phyloP scores from a whole-genome alignment of 495 filamentous ascomycete genomes.

The Aspergillus taichungensis region DNA sequence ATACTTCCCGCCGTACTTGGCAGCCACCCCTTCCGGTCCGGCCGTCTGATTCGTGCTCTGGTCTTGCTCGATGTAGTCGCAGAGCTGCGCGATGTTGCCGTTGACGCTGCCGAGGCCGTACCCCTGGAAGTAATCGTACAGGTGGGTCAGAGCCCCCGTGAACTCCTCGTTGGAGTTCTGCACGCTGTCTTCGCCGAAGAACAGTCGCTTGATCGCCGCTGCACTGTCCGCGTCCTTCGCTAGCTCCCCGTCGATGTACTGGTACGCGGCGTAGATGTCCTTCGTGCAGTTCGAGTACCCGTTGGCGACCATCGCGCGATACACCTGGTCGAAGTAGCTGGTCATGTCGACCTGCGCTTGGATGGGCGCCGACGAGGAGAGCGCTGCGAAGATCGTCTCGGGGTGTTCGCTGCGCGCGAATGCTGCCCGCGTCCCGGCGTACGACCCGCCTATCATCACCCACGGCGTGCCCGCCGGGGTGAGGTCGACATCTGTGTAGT shows the following conservation, averaged over 20 bases:
- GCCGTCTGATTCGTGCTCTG: constrained; percentile 14
- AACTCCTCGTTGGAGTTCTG: constrained; percentile 43
- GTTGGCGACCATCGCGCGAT: constrained; percentile 42
- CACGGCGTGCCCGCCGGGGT: constrained; percentile 43
- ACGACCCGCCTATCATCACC: constrained; percentile 52
- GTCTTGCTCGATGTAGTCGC: constrained; percentile 37
- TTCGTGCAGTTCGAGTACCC: constrained; percentile 45
- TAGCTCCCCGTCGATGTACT: constrained; percentile 43
- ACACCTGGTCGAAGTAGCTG: constrained; percentile 47
- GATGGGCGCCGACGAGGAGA: constrained; percentile 47
- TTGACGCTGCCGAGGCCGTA: constrained; percentile 39
- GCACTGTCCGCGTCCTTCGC: constrained; percentile 19
- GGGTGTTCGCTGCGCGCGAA: constrained; percentile 48
- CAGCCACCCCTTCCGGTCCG: constrained; percentile 31
- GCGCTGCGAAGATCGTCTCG: constrained; percentile 47
- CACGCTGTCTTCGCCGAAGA: constrained; percentile 42
- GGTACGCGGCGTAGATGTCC: constrained; percentile 42
- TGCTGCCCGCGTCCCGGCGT: constrained; percentile 47
- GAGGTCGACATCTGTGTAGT: constrained; percentile 27
- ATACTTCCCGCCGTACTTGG: constrained; percentile 28
- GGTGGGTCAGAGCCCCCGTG: constrained; percentile 30
- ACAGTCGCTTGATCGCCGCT: constrained; percentile 37
- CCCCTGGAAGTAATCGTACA: constrained; percentile 38
- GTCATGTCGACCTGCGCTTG: constrained; percentile 49
- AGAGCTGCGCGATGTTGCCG: constrained; percentile 34